Evolutionary conservation across 1,284 basidiomycete genomes (phyloP).

Genomic region (Fomitiporia mediterranea): DNA sequence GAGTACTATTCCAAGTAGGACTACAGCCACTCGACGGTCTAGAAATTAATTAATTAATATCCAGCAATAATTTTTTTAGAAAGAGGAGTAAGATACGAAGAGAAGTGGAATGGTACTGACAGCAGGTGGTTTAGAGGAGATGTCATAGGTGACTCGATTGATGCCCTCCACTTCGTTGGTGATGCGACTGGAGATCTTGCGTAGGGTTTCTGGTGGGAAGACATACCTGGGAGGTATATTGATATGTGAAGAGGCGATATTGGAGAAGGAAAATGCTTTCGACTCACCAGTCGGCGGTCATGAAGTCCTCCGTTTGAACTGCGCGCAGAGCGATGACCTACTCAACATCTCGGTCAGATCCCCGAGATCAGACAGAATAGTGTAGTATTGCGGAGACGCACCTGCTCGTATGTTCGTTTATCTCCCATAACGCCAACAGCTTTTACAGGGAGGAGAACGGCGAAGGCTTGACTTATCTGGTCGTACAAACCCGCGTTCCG

Average conservation of each 20-base stretch:
- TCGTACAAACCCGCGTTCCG: slow-evolving; percentile 89
- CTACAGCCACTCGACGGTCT: slow-evolving; percentile 18
- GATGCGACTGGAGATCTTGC: slow-evolving; percentile 92
- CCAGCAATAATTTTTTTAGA: no score
- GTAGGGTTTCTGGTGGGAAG: slow-evolving; percentile 90
- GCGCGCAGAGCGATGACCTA: slow-evolving; percentile 87
- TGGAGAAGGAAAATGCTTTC: not conserved
- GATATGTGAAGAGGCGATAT: not conserved
- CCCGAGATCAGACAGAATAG: not conserved
- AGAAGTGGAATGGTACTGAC: slow-evolving; percentile 40
- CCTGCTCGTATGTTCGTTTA: slow-evolving; percentile 95
- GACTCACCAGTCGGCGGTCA: slow-evolving; percentile 90
- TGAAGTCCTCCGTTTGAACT: slow-evolving; percentile 93
- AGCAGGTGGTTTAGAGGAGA: slow-evolving; percentile 96
- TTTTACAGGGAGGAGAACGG: slow-evolving; percentile 92
- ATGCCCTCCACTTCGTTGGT: slow-evolving; percentile 96
- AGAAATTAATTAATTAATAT: not conserved
- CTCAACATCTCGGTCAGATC: not conserved
- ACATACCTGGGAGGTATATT: slow-evolving; percentile 59
- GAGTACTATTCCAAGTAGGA: no score
- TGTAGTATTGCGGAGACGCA: slow-evolving; percentile 29
- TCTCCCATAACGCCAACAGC: slow-evolving; percentile 99
- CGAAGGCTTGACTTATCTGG: slow-evolving; percentile 95
- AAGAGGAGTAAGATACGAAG: not conserved
- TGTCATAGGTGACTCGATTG: slow-evolving; percentile 94